Conservation (phyloP, 2,329 filamentous ascomycete species). For the Chrysosporium keratinophilum region DNA sequence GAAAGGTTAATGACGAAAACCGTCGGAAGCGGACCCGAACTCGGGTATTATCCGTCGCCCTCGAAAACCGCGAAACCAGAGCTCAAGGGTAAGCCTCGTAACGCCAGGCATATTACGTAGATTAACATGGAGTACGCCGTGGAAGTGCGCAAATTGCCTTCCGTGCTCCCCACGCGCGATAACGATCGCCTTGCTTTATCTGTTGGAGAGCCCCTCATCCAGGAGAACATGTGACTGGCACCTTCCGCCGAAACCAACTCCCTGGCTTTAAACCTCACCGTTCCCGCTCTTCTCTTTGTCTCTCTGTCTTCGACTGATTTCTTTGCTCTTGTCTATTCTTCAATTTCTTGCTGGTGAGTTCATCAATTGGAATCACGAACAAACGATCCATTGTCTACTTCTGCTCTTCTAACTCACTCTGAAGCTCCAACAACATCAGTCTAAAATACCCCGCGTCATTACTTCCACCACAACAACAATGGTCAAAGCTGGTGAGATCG, state of each 20-base stretch:
- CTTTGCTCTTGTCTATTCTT: conserved; percentile 4
- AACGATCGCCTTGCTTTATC: conserved; percentile 4
- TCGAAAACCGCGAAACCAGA: not conserved
- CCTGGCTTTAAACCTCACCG: conserved; percentile 12
- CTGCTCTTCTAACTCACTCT: not conserved
- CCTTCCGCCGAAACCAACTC: conserved; percentile 3
- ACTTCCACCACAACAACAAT: conserved; percentile 27
- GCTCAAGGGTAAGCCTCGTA: not conserved
- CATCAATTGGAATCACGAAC: not conserved
- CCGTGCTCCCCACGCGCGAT: not conserved
- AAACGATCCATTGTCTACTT: not conserved
- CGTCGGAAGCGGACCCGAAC: not conserved
- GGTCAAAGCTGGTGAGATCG: conserved; percentile 37
- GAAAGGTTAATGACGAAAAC: not conserved
- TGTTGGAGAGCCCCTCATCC: conserved; percentile 5
- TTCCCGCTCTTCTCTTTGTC: conserved; percentile 7
- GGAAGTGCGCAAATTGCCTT: too few relatives aligned
- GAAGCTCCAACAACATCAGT: conserved; percentile 1
- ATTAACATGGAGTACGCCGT: too few relatives aligned
- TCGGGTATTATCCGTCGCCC: not conserved
- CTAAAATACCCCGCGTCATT: conserved; percentile 13
- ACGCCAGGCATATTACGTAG: not conserved
- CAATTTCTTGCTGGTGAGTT: not conserved
- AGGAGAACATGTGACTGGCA: conserved; percentile 10
- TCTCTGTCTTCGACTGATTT: conserved; percentile 9